phyloP scores from a whole-genome alignment of 2,329 filamentous ascomycete genomes.

The Diaporthe helianthi region DNA sequence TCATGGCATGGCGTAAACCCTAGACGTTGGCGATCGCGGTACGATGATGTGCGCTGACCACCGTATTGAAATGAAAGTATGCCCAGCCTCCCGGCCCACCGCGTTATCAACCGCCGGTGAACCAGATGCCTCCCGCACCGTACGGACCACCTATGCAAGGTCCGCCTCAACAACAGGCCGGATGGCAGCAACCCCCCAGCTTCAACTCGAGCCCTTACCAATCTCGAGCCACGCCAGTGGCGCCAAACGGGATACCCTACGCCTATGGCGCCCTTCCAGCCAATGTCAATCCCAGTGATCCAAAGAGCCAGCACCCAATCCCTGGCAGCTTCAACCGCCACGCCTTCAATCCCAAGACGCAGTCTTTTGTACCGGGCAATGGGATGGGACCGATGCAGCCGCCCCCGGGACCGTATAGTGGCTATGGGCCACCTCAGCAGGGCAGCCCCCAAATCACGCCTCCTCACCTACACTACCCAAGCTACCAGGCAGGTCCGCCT shows the following conservation, averaged over 20 bases:
- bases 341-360: slow-evolving; percentile 92
- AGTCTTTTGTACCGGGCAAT: slow-evolving; percentile 81
- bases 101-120: slow-evolving; percentile 47
- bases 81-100: slow-evolving; percentile 44
- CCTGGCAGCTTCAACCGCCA: slow-evolving; percentile 80
- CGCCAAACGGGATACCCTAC: slow-evolving; percentile 62
- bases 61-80: slow-evolving; percentile 44
- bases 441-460: slow-evolving; percentile 61
- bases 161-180: slow-evolving; percentile 43
- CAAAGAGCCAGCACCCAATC: slow-evolving; percentile 80
- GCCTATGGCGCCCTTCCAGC: slow-evolving; percentile 80
- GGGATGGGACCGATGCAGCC: slow-evolving; percentile 57
- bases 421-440: slow-evolving; percentile 57
- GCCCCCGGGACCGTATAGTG: slow-evolving; percentile 56
- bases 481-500: slow-evolving; percentile 52
- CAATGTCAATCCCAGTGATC: slow-evolving; percentile 72
- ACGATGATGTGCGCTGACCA: slow-evolving; percentile 18
- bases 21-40: not conserved
- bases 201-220: slow-evolving; percentile 43
- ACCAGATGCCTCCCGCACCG: slow-evolving; percentile 40
- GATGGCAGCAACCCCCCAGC: slow-evolving; percentile 43
- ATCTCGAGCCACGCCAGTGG: slow-evolving; percentile 38
- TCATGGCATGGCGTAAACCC: slow-evolving; percentile 35
- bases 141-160: slow-evolving; percentile 47
- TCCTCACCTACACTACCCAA: slow-evolving; percentile 57